Base-by-base conservation (phyloP, 2,329 filamentous ascomycete genomes). In the Fusarium sarcochroum region DNA sequence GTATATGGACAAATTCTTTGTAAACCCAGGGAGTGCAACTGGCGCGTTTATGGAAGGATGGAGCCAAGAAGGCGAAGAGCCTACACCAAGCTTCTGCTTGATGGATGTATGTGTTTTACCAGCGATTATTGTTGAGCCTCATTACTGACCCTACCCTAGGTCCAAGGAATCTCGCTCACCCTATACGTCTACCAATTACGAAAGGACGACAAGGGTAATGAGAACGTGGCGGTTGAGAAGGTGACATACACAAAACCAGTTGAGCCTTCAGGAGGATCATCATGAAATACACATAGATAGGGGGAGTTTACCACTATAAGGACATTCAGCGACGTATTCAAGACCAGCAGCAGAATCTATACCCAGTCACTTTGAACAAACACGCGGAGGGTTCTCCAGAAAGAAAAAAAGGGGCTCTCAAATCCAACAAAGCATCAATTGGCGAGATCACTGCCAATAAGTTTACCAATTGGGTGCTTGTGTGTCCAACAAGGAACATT, bases 131-230 rank as follows among this genome's bases (percentile, higher is more conserved):
- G 23, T 3, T 37, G 11, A 40, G 11, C 15, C 13, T 25, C 38
- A 11, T 45, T 73, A 48, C 74, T 77, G 44, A 77, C 59, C 56
- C 18, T 56, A 46, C 51, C 38, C 71, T 73, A 97, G 93, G 93
- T 97, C 35, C 95, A 98, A 87, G 95, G 95, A 32, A 97, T 98
- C 78, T 97, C 97, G 17, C 87, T 98, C 70, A 97, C 97, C 62
- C 86, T 98, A 49, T 98, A 98, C 79, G 95, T 98, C 53, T 98
- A 98, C 78, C 92, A 94, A 78, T 80, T 94, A 75, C 88, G 90
- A 78, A 93, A 91, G 76, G 91, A 93, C 73, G 89, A 87, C 58
- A 90, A 92, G 70, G 92, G 92, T 17, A 87, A 87, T 35, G 92
- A 94, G 79, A 93, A 90, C 62, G 92, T 95, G 45, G 91, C 90